Evolutionary conservation across 164 flowering plant species (phyloP), one percentile per base, ranked within the genome.

Genomic region (Aristolochia californica): DNA sequence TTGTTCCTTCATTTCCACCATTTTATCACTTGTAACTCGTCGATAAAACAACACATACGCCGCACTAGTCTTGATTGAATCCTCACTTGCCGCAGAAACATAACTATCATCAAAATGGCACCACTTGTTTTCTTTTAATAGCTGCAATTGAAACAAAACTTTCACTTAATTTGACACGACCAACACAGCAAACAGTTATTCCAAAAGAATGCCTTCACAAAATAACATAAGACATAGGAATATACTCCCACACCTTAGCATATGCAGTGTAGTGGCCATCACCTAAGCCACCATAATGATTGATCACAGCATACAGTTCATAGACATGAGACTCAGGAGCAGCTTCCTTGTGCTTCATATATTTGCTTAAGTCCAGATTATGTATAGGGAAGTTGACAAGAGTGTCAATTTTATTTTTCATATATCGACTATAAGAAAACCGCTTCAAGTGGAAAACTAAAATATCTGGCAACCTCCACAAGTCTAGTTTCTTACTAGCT

Each of bases 231-330:
- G 40, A 34, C 1, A 5, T 12, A 14, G 14, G 11, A 2, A 18
- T 5, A 25, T 5, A 15, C 51, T 26, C 12, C 18, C 64, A 57
- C 75, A 93, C 99, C 97, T 93, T 89, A 0, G 84, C 89, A 67
- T 84, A 77, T 5, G 99, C 97, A 55, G 99, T 71, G 74, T 93
- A 93, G 69, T 93, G 99, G 26, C 99, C 99, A 17, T 97, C 97
- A 57, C 97, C 93, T 56, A 93, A 80, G 60, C 96, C 97, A 62
- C 99, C 99, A 65, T 87, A 94, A 69, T 94, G 99, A 67, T 94
- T 90, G 79, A 90, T 94, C 62, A 94, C 75, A 53, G 97, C 99
- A 73, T 84, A 94, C 16, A 94, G 80, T 67, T 94, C 90, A 45
- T 89, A 90, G 11, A 79, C 60, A 63, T 80, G 70, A 45, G 87